phyloP scores from a whole-genome alignment of 2,329 filamentous ascomycete species.

The Trichoderma sp. region DNA sequence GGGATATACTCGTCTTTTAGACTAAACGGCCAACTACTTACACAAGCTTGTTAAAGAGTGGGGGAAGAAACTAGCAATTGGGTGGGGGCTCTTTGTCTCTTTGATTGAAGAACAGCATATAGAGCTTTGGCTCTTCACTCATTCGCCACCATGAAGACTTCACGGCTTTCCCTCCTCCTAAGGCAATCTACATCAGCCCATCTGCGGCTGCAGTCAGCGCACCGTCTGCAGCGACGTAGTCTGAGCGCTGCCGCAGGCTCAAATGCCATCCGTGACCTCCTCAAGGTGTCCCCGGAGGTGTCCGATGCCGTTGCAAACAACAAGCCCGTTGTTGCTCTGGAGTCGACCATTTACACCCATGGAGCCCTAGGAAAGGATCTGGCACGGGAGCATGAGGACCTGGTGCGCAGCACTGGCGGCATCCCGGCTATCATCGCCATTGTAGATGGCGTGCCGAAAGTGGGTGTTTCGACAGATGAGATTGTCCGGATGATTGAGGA shows the following conservation, averaged over 20 bases:
- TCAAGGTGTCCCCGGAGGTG: conserved; percentile 81
- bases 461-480: conserved; percentile 74
- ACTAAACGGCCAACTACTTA: not conserved
- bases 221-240: not conserved
- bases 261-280: conserved; percentile 42
- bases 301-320: conserved; percentile 70
- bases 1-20: not conserved
- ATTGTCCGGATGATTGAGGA: conserved; percentile 69
- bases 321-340: conserved; percentile 85
- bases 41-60: conserved; percentile 10
- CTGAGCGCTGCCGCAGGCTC: conserved; percentile 28
- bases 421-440: conserved; percentile 91
- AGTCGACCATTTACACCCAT: conserved; percentile 97
- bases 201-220: not conserved
- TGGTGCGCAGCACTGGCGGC: conserved; percentile 78
- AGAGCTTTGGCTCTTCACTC: not conserved
- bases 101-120: not conserved
- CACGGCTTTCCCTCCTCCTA: conserved; percentile 8
- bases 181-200: not conserved
- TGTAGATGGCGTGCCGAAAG: conserved; percentile 76
- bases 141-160: conserved; percentile 14
- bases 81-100: not conserved
- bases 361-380: conserved; percentile 74
- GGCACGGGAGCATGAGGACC: conserved; percentile 77
- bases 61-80: conserved; percentile 1